Evolutionary conservation across 83 land plant species (phyloP).

Genomic region (Picea abies): DNA sequence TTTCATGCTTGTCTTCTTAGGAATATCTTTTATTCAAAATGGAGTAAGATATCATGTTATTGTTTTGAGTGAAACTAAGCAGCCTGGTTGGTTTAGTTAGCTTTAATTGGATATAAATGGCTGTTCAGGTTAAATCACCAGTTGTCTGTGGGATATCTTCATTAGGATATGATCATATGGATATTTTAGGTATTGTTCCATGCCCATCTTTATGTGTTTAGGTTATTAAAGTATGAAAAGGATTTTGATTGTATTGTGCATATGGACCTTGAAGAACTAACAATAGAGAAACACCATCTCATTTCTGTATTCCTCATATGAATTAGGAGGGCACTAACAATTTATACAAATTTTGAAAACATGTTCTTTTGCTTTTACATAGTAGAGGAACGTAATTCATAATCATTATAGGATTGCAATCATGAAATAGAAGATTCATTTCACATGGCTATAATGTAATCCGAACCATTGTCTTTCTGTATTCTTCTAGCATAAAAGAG

Average conservation of each 20-base stretch:
- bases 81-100: neutral
- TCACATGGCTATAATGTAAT: neutral
- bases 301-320: neutral
- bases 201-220: neutral
- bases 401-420: neutral
- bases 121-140: conserved; percentile 79
- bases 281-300: neutral
- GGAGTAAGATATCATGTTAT: neutral
- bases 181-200: conserved; percentile 72
- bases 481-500: no score
- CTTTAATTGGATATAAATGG: neutral
- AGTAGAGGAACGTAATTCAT: neutral
- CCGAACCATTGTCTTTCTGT: no score
- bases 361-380: neutral
- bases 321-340: neutral
- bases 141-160: conserved; percentile 93
- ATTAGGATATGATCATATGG: conserved; percentile 98
- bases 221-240: neutral
- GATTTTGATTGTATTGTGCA: neutral
- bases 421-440: neutral
- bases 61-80: neutral
- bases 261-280: neutral
- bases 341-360: neutral
- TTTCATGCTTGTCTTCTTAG: neutral
- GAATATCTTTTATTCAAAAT: neutral